Conservation (phyloP, 441 rosid genomes). For the Jatropha podagrica region DNA sequence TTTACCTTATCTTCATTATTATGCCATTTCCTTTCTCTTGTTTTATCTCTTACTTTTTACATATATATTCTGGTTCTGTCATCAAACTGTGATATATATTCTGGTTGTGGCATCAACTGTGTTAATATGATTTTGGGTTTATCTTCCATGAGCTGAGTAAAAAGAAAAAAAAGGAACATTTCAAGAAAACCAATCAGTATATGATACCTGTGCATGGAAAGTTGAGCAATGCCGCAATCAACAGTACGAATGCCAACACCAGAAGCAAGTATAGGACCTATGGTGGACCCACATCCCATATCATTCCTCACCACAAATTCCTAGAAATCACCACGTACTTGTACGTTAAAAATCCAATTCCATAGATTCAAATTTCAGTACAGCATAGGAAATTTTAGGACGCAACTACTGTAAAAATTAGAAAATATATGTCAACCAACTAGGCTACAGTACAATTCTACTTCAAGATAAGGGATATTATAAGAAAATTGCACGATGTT, state of each 20-base stretch:
- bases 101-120: not conserved
- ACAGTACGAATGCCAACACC: conserved; percentile 91
- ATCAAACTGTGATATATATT: not conserved
- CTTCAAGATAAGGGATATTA: not conserved
- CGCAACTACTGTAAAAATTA: not conserved
- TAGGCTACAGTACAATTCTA: not conserved
- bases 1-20: not conserved
- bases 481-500: not conserved
- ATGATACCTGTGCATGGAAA: conserved; percentile 91
- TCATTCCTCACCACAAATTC: conserved; percentile 96
- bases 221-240: conserved; percentile 95
- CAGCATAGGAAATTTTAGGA: not conserved
- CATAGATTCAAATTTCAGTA: not conserved
- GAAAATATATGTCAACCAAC: not conserved
- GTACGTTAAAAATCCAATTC: not conserved
- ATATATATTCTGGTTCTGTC: no score
- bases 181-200: not conserved
- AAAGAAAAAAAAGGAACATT: not conserved
- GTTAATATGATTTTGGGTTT: not conserved
- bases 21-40: not conserved
- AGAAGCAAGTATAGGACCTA: conserved; percentile 95
- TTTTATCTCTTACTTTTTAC: not conserved
- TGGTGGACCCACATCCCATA: conserved; percentile 98
- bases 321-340: conserved; percentile 30
- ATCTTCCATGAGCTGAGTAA: not conserved